Base-by-base conservation (phyloP, 805 yeast species). In the Metschnikowia amazonensis region DNA sequence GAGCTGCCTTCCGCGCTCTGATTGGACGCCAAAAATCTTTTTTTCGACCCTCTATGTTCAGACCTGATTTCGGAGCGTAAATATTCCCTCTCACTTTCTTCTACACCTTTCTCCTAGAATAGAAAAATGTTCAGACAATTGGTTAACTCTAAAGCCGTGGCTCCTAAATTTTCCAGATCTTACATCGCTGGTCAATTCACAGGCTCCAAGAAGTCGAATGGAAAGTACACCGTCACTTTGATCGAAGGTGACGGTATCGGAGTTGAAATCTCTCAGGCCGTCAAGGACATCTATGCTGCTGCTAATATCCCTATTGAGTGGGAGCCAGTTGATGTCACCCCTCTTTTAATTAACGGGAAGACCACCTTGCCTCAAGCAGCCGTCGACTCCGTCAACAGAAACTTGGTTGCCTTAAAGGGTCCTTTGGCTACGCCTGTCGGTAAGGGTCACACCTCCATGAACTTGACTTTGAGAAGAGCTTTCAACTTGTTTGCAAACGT, bases 221-320 rank as follows among this genome's bases (percentile, higher is more conserved):
- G 98, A 55, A 86, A 86, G 62, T 92, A 82, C 75, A 81, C 88
- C 45, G 99, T 94, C 53, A 92, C 99, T 36, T 77, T 94, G 75
- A 92, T 94, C 60, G 97, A 90, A 74, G 98, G 98, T 74, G 98
- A 92, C 66, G 99, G 99, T 78, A 89, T 92, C 58, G 99, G 99
- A 60, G 79, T 84, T 43, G 99, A 94, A 72, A 94, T 94, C 67
- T 86, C 98, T 56, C 81, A 86, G 61, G 87, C 98, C 42, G 97
- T 94, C 57, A 87, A 90, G 76, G 80, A 85, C 55, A 92, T 94
- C 62, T 94, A 89, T 74, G 74, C 83, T 42, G 97, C 97, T 57
- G 99, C 98, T 44, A 72, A 86, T 46, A 96, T 90, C 44, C 99
- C 99, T 56, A 84, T 94, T 60, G 92, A 86, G 63, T 94, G 98